These are phyloP conservation scores for Evansstolkia leycettana DNA, from an alignment of 495 filamentous ascomycete species.

Conservation along the genomic window DNA sequence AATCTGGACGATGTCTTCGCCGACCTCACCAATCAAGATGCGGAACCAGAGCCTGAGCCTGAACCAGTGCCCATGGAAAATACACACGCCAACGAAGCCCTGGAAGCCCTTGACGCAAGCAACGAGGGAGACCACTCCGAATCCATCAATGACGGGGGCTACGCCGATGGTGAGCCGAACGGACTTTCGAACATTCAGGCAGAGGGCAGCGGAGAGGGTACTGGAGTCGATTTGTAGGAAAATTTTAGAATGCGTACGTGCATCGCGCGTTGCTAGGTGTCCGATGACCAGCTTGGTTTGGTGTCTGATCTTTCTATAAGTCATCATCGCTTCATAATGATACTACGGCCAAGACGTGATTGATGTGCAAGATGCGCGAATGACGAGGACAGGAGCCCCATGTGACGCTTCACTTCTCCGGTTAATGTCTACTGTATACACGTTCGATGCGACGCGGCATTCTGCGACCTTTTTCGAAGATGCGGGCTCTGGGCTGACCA, in stretches of 20 bases:
- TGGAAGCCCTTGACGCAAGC: constrained; percentile 32
- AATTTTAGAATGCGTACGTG: no score
- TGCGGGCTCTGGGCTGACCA: no score
- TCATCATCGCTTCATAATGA: no score
- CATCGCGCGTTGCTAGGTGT: no score
- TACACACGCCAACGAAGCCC: constrained; percentile 32
- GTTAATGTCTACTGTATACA: no score
- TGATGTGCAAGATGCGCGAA: no score
- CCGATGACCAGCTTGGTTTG: no score
- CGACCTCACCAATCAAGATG: constrained; percentile 35
- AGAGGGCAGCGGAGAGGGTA: neutral
- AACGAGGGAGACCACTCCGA: constrained; percentile 18
- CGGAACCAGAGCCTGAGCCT: constrained; percentile 13
- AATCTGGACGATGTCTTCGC: constrained; percentile 36
- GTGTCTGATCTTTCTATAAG: no score
- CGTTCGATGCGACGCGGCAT: constrained; percentile 2
- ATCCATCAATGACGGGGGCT: constrained; percentile 7
- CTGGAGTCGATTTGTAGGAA: neutral
- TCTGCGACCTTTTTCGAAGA: constrained; percentile 1
- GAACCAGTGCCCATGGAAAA: constrained; percentile 27
- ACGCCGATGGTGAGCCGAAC: constrained; percentile 4
- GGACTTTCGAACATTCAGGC: constrained; percentile 6
- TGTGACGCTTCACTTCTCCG: no score
- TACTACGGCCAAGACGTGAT: no score
- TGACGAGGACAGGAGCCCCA: no score